Conservation (phyloP, 2,329 filamentous ascomycete species). For the Blumeriella jaapii region DNA sequence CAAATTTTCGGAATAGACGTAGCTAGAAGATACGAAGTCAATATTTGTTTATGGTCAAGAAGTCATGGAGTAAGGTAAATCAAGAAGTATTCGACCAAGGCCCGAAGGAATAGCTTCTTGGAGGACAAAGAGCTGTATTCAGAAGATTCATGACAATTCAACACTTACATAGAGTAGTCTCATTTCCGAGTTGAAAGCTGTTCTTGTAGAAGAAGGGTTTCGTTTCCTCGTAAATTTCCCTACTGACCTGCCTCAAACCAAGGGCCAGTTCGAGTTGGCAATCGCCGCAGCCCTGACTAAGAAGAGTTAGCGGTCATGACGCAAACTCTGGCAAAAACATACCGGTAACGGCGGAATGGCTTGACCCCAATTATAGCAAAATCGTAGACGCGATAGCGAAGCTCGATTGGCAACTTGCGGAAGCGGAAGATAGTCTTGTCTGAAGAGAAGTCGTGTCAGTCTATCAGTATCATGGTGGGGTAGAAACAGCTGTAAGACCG, state of each 20-base stretch:
- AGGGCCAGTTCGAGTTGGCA: background rate
- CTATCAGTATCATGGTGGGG: too few species aligned
- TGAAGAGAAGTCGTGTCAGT: too few species aligned
- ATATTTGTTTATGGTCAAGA: too few species aligned
- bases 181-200: slow-evolving; percentile 6
- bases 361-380: slow-evolving; percentile 6
- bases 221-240: slow-evolving; percentile 10
- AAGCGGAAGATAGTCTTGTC: slow-evolving; percentile 13
- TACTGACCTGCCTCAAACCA: slow-evolving; percentile 11
- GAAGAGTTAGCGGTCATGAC: too few species aligned
- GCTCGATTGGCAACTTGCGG: slow-evolving; percentile 11
- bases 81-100: too few species aligned
- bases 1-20: background rate
- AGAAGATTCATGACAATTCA: background rate
- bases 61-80: too few species aligned
- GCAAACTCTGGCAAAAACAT: too few species aligned
- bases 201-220: slow-evolving; percentile 15
- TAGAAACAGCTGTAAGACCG: background rate
- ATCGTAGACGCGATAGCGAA: slow-evolving; percentile 15
- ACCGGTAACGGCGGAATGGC: background rate
- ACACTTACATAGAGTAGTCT: background rate
- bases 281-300: too few species aligned
- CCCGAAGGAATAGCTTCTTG: too few species aligned
- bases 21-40: background rate
- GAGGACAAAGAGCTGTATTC: too few species aligned